Evolutionary conservation across 2,329 filamentous ascomycete genomes (phyloP).

Genomic region (Pyricularia sp.): DNA sequence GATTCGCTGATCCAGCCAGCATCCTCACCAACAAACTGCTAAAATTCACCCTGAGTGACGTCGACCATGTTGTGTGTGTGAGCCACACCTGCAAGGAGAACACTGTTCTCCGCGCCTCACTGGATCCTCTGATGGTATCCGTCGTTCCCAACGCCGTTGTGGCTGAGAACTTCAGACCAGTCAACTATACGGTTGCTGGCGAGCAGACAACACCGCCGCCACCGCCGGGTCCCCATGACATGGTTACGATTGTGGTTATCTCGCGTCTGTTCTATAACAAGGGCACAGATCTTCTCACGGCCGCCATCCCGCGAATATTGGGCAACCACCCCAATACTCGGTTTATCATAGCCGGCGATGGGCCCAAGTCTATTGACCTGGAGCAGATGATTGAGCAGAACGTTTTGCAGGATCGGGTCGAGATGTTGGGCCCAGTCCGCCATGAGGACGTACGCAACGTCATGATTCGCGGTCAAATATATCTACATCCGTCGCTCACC

Average conservation of each 20-base stretch:
- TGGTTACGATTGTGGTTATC: conserved; percentile 93
- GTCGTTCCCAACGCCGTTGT: conserved; percentile 97
- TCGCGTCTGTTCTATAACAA: conserved; percentile 98
- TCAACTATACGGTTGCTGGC: conserved; percentile 25
- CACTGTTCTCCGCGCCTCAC: conserved; percentile 84
- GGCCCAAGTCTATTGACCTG: conserved; percentile 92
- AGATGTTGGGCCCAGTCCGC: conserved; percentile 82
- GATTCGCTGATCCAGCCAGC: conserved; percentile 90
- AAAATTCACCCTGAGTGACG: conserved; percentile 92
- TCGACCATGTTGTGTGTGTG: conserved; percentile 97
- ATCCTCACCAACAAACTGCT: conserved; percentile 95
- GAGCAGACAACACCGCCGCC: conserved; percentile 16
- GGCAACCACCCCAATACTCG: conserved; percentile 84
- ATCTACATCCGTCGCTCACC: conserved; percentile 87
- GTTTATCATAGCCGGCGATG: conserved; percentile 93
- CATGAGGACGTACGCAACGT: conserved; percentile 97
- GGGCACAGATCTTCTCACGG: conserved; percentile 92
- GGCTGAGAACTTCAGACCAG: conserved; percentile 84
- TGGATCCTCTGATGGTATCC: conserved; percentile 94
- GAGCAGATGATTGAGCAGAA: conserved; percentile 98
- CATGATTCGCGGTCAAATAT: conserved; percentile 95
- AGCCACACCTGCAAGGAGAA: conserved; percentile 99
- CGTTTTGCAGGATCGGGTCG: conserved; percentile 85
- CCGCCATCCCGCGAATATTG: conserved; percentile 86
- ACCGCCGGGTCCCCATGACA: conserved; percentile 70